A percentile compares a stretch with the other conserved stretches of the same genome.
phyloP scores from a whole-genome alignment of 2,329 filamentous ascomycete species.

The Dactylellina cionopaga region DNA sequence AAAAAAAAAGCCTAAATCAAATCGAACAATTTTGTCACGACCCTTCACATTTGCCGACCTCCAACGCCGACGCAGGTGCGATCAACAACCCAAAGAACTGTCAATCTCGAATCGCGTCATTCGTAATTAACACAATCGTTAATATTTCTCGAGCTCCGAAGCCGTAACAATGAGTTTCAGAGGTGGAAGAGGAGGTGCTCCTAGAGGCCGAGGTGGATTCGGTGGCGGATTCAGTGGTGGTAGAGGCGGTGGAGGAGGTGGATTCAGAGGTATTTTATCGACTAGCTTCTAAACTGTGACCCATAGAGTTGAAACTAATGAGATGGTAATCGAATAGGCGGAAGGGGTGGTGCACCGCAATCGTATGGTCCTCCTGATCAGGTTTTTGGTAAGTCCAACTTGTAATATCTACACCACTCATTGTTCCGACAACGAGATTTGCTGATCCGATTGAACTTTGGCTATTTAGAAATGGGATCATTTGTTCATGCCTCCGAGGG shows the following conservation, averaged over 20 bases:
- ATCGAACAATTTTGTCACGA: background rate
- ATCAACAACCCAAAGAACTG: background rate
- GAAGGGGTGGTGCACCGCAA: constrained; percentile 71
- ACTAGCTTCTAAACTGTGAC: background rate
- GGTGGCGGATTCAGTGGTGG: constrained; percentile 24
- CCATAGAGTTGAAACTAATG: constrained; percentile 35
- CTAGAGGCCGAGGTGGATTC: constrained; percentile 51
- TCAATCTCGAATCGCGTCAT: background rate
- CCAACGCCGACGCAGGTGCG: background rate
- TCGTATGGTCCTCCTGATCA: constrained; percentile 72
- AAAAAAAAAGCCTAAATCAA: background rate
- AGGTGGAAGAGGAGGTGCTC: constrained; percentile 45
- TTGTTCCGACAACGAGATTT: constrained; percentile 34
- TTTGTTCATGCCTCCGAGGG: constrained; percentile 96
- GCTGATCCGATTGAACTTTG: constrained; percentile 59
- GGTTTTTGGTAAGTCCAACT: constrained; percentile 65
- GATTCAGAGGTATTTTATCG: constrained; percentile 35
- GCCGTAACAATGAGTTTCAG: constrained; percentile 39
- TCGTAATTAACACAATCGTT: background rate
- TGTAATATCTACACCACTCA: too few relatives aligned
- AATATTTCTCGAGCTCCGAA: constrained; percentile 6
- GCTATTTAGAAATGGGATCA: constrained; percentile 79
- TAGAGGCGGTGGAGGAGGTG: constrained; percentile 49
- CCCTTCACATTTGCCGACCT: background rate
- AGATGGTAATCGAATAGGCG: constrained; percentile 60